Evolutionary conservation across 176 grass and related monocot species (phyloP).

Genomic region (Luzula sylvatica): DNA sequence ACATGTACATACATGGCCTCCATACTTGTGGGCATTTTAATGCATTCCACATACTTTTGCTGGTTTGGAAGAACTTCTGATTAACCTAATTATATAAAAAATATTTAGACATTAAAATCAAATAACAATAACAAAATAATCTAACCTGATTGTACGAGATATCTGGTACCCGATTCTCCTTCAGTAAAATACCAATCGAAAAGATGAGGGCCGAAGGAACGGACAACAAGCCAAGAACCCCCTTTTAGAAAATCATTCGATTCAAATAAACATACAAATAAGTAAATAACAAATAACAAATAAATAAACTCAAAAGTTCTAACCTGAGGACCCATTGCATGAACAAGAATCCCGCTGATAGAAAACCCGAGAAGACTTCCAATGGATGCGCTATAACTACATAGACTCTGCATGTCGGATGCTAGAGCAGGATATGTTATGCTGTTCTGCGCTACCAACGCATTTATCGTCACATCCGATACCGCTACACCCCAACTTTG

Average conservation of each 20-base stretch:
- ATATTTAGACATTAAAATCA: constrained; percentile 3
- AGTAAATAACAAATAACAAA: too few relatives aligned
- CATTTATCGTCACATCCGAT: constrained; percentile 72
- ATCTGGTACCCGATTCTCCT: constrained; percentile 37
- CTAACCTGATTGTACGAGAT: constrained; percentile 54
- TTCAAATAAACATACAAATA: too few relatives aligned
- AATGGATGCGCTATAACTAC: constrained; percentile 59
- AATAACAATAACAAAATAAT: background rate
- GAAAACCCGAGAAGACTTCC: constrained; percentile 69
- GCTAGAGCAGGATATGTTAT: constrained; percentile 49
- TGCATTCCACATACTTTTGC: constrained; percentile 47
- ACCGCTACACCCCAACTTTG: constrained; percentile 55
- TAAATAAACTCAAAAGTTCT: constrained; percentile 1
- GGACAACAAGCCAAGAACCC: constrained; percentile 64
- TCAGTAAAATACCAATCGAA: constrained; percentile 51
- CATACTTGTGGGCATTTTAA: constrained; percentile 56
- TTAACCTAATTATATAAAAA: constrained; percentile 41
- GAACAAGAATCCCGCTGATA: constrained; percentile 74
- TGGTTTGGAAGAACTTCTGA: constrained; percentile 47
- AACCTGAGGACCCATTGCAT: constrained; percentile 61
- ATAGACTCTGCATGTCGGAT: constrained; percentile 70
- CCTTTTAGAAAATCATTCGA: constrained; percentile 19
- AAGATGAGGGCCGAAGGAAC: constrained; percentile 65
- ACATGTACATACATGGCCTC: constrained; percentile 71
- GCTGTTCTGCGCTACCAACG: constrained; percentile 66